phyloP scores from a whole-genome alignment of 2,329 filamentous ascomycete species.

The Talaromyces sp. region DNA sequence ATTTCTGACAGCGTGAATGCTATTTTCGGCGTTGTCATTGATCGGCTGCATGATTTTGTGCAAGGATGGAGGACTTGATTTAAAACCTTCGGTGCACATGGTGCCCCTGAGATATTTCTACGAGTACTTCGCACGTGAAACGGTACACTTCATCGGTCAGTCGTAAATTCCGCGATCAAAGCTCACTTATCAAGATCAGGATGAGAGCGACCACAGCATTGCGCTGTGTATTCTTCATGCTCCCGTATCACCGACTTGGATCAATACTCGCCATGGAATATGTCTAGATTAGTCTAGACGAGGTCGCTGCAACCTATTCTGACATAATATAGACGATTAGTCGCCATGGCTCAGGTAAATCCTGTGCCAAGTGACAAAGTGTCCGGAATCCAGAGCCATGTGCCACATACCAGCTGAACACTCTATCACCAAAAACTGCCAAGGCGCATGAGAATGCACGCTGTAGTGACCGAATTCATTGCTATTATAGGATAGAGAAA shows the following conservation, averaged over 20 bases:
- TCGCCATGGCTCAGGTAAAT: not conserved
- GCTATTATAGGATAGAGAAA: not conserved
- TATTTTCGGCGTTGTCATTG: slow-evolving; percentile 89
- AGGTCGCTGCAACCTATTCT: not conserved
- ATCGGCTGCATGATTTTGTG: slow-evolving; percentile 88
- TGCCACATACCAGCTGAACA: not conserved
- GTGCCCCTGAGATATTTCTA: not conserved
- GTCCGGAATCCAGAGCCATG: not conserved
- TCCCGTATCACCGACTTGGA: no score
- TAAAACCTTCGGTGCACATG: not conserved
- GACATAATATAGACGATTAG: not conserved
- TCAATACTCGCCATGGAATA: not conserved
- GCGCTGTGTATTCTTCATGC: not conserved
- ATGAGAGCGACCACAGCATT: not conserved
- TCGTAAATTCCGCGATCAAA: not conserved
- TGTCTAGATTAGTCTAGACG: not conserved
- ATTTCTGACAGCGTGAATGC: slow-evolving; percentile 90
- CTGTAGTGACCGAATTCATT: not conserved
- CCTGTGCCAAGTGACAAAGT: not conserved
- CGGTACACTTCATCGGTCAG: not conserved
- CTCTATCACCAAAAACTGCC: not conserved
- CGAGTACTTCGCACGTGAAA: not conserved
- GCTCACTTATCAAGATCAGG: not conserved
- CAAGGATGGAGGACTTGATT: slow-evolving; percentile 76
- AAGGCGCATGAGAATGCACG: not conserved